phyloP scores from a whole-genome alignment of 768 basidiomycete species.

The Neoboletus subvelutipes region DNA sequence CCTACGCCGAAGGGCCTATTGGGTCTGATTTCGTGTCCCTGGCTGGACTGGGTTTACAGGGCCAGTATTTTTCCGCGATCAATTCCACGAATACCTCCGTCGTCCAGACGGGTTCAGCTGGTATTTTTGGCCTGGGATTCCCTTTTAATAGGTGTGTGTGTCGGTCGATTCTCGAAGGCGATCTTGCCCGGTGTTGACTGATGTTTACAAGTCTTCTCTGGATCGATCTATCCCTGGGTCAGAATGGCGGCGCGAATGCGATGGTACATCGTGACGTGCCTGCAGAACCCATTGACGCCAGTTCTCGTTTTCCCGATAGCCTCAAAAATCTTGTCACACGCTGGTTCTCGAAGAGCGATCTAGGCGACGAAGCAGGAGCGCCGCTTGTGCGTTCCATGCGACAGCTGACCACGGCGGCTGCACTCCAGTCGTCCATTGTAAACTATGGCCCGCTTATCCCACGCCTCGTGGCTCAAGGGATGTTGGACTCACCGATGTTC shows the following conservation, averaged over 20 bases:
- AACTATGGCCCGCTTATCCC: slow-evolving; percentile 46
- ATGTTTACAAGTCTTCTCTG: slow-evolving; percentile 43
- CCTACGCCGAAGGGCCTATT: slow-evolving; percentile 62
- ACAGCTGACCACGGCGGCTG: slow-evolving; percentile 17
- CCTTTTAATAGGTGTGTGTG: slow-evolving; percentile 68
- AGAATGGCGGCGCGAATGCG: slow-evolving; percentile 3
- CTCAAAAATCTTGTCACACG: slow-evolving; percentile 13
- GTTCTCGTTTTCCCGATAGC: slow-evolving; percentile 3
- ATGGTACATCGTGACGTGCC: slow-evolving; percentile 1
- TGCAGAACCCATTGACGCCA: neutral
- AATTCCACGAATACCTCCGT: slow-evolving; percentile 68
- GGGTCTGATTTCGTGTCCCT: slow-evolving; percentile 58
- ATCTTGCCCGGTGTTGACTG: neutral
- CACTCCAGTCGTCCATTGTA: slow-evolving; percentile 42
- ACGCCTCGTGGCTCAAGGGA: slow-evolving; percentile 41
- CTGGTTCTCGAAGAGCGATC: slow-evolving; percentile 20
- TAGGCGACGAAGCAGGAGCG: neutral
- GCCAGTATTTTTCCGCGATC: slow-evolving; percentile 66
- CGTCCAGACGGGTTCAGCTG: slow-evolving; percentile 52
- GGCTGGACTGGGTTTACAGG: slow-evolving; percentile 47
- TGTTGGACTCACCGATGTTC: slow-evolving; percentile 47
- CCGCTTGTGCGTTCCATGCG: slow-evolving; percentile 6
- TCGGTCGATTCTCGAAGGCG: neutral
- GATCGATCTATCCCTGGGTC: slow-evolving; percentile 36
- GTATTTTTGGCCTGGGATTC: slow-evolving; percentile 76